These are phyloP conservation scores for Trichosporon sp. DNA, from an alignment of 1,284 basidiomycete species.

Conservation along the genomic window DNA sequence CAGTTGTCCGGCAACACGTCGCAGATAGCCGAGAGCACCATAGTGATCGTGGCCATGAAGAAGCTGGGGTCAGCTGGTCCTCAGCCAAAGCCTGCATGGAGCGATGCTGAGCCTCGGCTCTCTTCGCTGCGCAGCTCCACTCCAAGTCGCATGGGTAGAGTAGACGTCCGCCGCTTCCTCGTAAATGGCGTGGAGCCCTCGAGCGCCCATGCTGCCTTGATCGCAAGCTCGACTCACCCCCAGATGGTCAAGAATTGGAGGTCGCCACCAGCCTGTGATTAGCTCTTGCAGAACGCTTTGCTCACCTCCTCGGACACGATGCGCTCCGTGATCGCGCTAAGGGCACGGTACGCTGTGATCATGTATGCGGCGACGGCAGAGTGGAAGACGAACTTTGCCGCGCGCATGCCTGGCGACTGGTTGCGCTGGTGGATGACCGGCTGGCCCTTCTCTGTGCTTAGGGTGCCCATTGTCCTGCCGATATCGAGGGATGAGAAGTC, in stretches of 20 bases:
- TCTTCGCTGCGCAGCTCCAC: neutral
- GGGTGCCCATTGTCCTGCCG: neutral
- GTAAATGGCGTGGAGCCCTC: too few relatives aligned
- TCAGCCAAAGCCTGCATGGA: neutral
- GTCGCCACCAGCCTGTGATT: slow-evolving; percentile 54
- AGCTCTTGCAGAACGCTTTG: neutral
- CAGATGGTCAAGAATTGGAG: slow-evolving; percentile 69
- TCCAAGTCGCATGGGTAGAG: too few relatives aligned
- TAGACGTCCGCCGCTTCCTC: too few relatives aligned
- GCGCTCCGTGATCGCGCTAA: slow-evolving; percentile 4
- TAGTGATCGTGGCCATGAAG: slow-evolving; percentile 54
- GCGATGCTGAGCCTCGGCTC: neutral
- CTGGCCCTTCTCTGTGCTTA: neutral
- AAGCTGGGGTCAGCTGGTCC: slow-evolving; percentile 47
- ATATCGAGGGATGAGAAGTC: too few relatives aligned
- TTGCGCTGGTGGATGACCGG: neutral
- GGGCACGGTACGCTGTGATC: slow-evolving; percentile 17
- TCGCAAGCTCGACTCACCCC: slow-evolving; percentile 52
- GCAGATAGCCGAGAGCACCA: slow-evolving; percentile 52
- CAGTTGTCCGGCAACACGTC: slow-evolving; percentile 54
- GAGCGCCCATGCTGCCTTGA: neutral
- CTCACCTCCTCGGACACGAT: neutral
- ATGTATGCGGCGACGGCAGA: slow-evolving; percentile 35
- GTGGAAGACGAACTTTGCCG: slow-evolving; percentile 31
- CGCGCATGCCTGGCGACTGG: neutral